Percentiles rank a stretch among this genome's conserved stretches.
Evolutionary conservation across 257 asterid genomes (phyloP).

Genomic region (Solanum okadae): DNA sequence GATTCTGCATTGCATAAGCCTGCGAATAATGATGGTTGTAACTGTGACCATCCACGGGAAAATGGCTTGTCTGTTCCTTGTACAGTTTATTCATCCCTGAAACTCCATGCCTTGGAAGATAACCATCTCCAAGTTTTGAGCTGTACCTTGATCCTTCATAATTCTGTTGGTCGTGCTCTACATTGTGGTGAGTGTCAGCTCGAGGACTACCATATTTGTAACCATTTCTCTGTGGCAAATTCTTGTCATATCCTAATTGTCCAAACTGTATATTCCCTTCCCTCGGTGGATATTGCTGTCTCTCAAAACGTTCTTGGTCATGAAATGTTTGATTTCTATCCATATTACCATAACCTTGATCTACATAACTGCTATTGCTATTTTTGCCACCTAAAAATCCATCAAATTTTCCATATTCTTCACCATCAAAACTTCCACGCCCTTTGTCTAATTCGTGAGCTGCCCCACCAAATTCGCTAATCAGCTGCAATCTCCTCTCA

Average conservation of each 20-base stretch:
- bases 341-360: slow-evolving; percentile 4
- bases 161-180: slow-evolving; percentile 13
- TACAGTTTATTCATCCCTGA: slow-evolving; percentile 4
- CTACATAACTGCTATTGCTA: slow-evolving; percentile 2
- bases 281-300: background rate
- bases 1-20: slow-evolving; percentile 15
- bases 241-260: slow-evolving; percentile 3
- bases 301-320: slow-evolving; percentile 1
- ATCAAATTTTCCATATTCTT: slow-evolving; percentile 12
- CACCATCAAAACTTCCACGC: background rate
- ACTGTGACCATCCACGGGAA: slow-evolving; percentile 10
- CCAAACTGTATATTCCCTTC: background rate
- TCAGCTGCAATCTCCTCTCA: slow-evolving; percentile 66
- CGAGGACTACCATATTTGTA: slow-evolving; percentile 14
- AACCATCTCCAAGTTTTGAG: background rate
- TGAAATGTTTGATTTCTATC: slow-evolving; percentile 10
- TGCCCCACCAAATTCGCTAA: slow-evolving; percentile 59
- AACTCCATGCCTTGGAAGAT: background rate
- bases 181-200: slow-evolving; percentile 16
- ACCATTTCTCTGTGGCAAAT: slow-evolving; percentile 17
- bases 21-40: slow-evolving; percentile 13
- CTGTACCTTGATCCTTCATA: slow-evolving; percentile 8
- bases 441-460: slow-evolving; percentile 1
- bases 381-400: background rate
- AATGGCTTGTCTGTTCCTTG: slow-evolving; percentile 18